These are phyloP conservation scores for Scutellaria baicalensis DNA, from an alignment of 257 asterid genomes.

Conservation along the genomic window DNA sequence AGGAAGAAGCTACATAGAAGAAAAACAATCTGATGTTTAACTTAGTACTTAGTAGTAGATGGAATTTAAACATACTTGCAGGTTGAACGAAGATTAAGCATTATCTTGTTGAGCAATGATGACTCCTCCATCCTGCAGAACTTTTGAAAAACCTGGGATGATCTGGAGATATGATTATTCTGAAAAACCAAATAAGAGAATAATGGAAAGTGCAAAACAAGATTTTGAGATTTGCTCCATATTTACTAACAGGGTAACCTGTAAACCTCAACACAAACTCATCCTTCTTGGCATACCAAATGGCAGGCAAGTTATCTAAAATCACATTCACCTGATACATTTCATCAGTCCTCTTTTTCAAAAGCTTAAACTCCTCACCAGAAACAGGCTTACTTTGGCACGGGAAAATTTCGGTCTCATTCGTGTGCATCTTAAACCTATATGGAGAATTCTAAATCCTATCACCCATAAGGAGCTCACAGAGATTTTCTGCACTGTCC, in stretches of 20 bases:
- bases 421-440: slow-evolving; percentile 67
- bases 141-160: background rate
- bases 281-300: slow-evolving; percentile 58
- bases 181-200: background rate
- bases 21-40: background rate
- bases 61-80: slow-evolving; percentile 49
- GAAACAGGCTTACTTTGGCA: slow-evolving; percentile 74
- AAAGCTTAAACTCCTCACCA: slow-evolving; percentile 64
- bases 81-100: slow-evolving; percentile 60
- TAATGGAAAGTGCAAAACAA: background rate
- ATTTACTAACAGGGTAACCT: slow-evolving; percentile 61
- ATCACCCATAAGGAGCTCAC: slow-evolving; percentile 90
- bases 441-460: slow-evolving; percentile 83
- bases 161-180: background rate
- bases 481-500: too few species aligned
- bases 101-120: slow-evolving; percentile 44
- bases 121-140: slow-evolving; percentile 47
- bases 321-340: slow-evolving; percentile 79
- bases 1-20: background rate
- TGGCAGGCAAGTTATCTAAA: slow-evolving; percentile 81
- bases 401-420: slow-evolving; percentile 55
- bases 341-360: slow-evolving; percentile 78
- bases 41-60: too few species aligned
- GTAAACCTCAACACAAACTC: slow-evolving; percentile 59
- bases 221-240: background rate